A percentile compares a stretch with the other conserved stretches of the same genome.
phyloP scores from a whole-genome alignment of 805 yeast genomes.

The Yarrowia alimentaria region DNA sequence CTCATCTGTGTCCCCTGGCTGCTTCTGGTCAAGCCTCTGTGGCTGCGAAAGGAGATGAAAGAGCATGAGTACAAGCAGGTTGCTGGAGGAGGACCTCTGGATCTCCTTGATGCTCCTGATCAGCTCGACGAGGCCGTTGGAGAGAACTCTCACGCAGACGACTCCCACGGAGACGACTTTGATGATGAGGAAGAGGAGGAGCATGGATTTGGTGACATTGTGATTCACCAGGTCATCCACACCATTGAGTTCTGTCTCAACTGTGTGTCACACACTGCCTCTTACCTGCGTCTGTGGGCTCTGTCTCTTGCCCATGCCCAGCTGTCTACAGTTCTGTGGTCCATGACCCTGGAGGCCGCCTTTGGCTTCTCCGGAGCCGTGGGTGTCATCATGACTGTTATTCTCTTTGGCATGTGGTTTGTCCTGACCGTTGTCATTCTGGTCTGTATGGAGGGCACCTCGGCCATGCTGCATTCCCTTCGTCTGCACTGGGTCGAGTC shows the following conservation, averaged over 20 bases:
- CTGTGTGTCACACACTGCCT: conserved; percentile 98
- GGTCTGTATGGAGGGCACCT: conserved; percentile 97
- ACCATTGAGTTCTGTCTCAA: conserved; percentile 96
- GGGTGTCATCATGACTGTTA: conserved; percentile 73
- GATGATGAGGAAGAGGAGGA: conserved; percentile 55
- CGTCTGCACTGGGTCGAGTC: conserved; percentile 99
- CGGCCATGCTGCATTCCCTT: conserved; percentile 98
- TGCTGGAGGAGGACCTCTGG: conserved; percentile 38
- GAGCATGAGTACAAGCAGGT: conserved; percentile 53
- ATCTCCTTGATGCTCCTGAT: conserved; percentile 28
- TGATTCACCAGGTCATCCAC: conserved; percentile 96
- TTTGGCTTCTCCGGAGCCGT: conserved; percentile 63
- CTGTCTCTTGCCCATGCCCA: conserved; percentile 96
- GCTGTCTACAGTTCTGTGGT: conserved; percentile 91
- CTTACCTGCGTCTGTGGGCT: conserved; percentile 96
- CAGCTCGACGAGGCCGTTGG: conserved; percentile 28
- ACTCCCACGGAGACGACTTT: conserved; percentile 43
- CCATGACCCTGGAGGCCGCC: conserved; percentile 84
- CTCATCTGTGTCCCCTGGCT: conserved; percentile 91
- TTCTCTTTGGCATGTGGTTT: conserved; percentile 94
- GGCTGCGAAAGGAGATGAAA: conserved; percentile 57
- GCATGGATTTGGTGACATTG: conserved; percentile 83
- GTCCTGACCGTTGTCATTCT: conserved; percentile 83
- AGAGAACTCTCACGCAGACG: conserved; percentile 33
- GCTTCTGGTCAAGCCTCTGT: conserved; percentile 77